A percentile compares a stretch with the other conserved stretches of the same genome.
Evolutionary conservation across 2,329 filamentous ascomycete species (phyloP).

Genomic region (Scolecobasidium constrictum): DNA sequence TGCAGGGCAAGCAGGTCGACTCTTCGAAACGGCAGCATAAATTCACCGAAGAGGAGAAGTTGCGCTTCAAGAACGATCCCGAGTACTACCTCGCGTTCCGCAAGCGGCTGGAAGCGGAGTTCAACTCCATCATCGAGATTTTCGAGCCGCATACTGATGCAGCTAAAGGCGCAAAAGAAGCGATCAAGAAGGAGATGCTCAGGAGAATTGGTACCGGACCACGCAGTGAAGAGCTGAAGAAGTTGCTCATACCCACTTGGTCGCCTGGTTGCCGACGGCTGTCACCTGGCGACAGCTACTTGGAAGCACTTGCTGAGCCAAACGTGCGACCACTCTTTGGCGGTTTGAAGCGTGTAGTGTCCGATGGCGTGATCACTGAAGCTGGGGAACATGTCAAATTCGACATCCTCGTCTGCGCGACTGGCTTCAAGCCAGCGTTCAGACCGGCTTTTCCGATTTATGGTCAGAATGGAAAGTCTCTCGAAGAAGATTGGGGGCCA

Average conservation of each 20-base stretch:
- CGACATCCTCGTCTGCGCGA: conserved; percentile 24
- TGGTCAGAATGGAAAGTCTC: conserved; percentile 5
- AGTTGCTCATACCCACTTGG: conserved; percentile 6
- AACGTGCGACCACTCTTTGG: conserved; percentile 36
- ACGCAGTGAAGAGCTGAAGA: background rate
- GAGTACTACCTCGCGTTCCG: conserved; percentile 28
- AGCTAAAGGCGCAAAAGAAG: background rate
- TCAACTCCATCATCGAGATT: background rate
- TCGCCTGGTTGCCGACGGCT: conserved; percentile 14
- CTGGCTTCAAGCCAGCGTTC: conserved; percentile 22
- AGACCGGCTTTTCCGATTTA: conserved; percentile 12
- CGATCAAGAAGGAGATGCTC: background rate
- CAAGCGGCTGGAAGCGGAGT: conserved; percentile 17
- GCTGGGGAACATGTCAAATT: conserved; percentile 21
- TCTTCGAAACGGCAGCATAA: conserved; percentile 22
- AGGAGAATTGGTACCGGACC: background rate
- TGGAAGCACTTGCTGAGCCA: conserved; percentile 30
- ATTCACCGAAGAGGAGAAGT: conserved; percentile 30
- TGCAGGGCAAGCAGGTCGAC: conserved; percentile 25
- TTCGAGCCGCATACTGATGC: background rate
- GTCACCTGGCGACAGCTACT: conserved; percentile 32
- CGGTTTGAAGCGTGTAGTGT: conserved; percentile 25
- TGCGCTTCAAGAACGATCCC: conserved; percentile 31
- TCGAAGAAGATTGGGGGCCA: conserved; percentile 5
- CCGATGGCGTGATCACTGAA: conserved; percentile 20